Evolutionary conservation across 2,329 filamentous ascomycete species (phyloP), one percentile per base, ranked within the genome.

Genomic region (Alternaria sp.): DNA sequence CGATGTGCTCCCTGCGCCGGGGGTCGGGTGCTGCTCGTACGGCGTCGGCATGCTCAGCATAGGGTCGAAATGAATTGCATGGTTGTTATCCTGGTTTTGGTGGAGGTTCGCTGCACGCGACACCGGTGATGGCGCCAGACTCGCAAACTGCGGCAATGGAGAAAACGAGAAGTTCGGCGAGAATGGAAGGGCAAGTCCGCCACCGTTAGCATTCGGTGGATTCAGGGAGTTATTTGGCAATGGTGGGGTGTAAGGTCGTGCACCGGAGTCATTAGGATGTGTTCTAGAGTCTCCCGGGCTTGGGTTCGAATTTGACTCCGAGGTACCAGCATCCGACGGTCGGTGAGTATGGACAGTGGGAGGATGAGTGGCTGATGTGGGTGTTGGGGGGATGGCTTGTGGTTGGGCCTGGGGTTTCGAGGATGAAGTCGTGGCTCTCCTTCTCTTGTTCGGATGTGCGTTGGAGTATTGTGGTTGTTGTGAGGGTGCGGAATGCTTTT

Each of bases 11-110:
- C 79, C 75, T 26, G 76, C 82, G 50, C 81, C 78, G 71, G 84
- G 77, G 63, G 84, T 81, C 78, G 81, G 56, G 69, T 84, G 76
- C 75, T 84, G 70, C 60, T 81, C 73, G 72, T 81, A 79, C 12
- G 78, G 78, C 10, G 78, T 73, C 49, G 78, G 69, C 78, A 81
- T 71, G 76, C 79, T 62, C 71, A 84, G 73, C 82, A 84, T 72
- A 61, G 78, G 71, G 63, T 81, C 73, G 71, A 78, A 77, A 41
- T 73, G 63, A 46, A 72, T 60, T 21, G 61, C 46, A 12, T 66
- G 58, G 25, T 47, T 54, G 41, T 47, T 54, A 33, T 69, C 67
- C n/a, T 70, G 71, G 55, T 67, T 62, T 12, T 67, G 66, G 53
- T 67, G 66, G 30, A 69, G 62, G 28, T 68, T 68, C 28, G 65